Base-by-base conservation (phyloP, 2,329 filamentous ascomycete genomes). In the Alternaria solani region DNA sequence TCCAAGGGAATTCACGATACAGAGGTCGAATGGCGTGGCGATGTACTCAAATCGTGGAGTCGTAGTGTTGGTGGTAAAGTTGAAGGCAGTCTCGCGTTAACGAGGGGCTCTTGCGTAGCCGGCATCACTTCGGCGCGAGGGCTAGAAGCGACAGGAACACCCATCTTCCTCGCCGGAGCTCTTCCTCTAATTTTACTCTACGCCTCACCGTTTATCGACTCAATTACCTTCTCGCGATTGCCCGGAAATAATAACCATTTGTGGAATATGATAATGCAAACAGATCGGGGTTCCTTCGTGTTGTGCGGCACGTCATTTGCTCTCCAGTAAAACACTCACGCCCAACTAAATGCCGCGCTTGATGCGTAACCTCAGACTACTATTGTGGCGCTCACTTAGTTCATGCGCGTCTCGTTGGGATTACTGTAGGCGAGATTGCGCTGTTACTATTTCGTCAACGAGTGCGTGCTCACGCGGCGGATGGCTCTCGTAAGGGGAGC, bases 381-480 rank as follows among this genome's bases (percentile, higher is more conserved):
- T 49, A 52, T 42, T 18, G 58, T 68, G 61, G 64, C 65, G 64
- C 60, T 55, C 55, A 60, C 59, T 66, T 64, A 55, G 57, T 43
- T 51, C 56, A 55, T 55, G 57, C 53, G 52, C 51, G 51, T 46
- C 59, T 61, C 46, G 57, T 61, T 42, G 47, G 46, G 46, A 36
- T 49, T 48, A 28, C 54, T 26, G 11, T 34, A 59, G 57, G 66
- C 66, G 67, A 70, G 51, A 70, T 70, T 68, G 53, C 55, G 46
- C 46, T 43, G 32, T 46, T 7, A 28, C 12, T 41, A 25, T 36
- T 53, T 41, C 51, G 51, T 49, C 54, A 44, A 59, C 18, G 23
- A 34, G 56, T 16, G 20, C 25, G 38, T 30, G 11, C 28, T 11
- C 38, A 18, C 51, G 36, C 47, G 28, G 26, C 26, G 30, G 32